phyloP scores from a whole-genome alignment of 2,329 filamentous ascomycete genomes.

The Kalmusia sp. region DNA sequence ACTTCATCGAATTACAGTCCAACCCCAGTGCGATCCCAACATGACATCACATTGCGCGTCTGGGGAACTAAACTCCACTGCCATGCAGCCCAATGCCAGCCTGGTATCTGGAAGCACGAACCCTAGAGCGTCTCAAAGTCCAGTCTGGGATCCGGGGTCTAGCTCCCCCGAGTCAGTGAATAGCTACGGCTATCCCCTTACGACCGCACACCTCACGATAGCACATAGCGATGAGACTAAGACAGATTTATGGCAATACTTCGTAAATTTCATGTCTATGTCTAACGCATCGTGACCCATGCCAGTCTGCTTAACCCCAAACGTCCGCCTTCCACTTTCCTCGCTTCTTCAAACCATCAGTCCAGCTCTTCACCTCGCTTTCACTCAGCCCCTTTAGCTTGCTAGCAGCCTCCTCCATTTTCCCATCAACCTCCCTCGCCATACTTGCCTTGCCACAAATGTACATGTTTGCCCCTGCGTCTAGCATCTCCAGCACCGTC shows the following conservation, averaged over 20 bases:
- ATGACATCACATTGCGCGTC: neutral
- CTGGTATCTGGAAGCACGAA: no score
- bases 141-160: no score
- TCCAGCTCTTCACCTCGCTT: slow-evolving; percentile 54
- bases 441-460: slow-evolving; percentile 49
- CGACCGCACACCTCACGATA: neutral
- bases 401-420: slow-evolving; percentile 48
- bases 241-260: neutral
- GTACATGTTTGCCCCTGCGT: slow-evolving; percentile 50
- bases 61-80: neutral
- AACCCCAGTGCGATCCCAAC: neutral
- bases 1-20: neutral
- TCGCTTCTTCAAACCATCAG: slow-evolving; percentile 55
- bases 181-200: neutral
- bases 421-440: slow-evolving; percentile 51
- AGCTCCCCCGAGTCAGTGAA: neutral
- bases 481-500: slow-evolving; percentile 43
- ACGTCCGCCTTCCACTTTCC: slow-evolving; percentile 64
- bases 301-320: slow-evolving; percentile 46
- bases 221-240: neutral
- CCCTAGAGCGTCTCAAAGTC: no score
- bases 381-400: slow-evolving; percentile 49
- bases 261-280: neutral
- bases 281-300: neutral
- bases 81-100: no score